Evolutionary conservation across 2,329 filamentous ascomycete species (phyloP).

Genomic region (Didymella exigua): DNA sequence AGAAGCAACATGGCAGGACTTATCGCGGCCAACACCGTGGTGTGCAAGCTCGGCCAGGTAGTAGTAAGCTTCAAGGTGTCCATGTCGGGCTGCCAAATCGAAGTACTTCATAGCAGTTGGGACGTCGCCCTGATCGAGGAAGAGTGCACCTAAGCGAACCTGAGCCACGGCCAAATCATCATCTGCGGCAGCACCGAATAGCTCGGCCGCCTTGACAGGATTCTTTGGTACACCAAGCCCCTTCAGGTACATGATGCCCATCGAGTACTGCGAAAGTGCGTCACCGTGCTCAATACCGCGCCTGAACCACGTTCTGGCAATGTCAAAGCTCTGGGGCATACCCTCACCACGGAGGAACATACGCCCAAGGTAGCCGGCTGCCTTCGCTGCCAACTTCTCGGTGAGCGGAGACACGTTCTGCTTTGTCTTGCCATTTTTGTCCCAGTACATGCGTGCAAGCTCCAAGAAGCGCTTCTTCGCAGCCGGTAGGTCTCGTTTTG

Average conservation of each 20-base stretch:
- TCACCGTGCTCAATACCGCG: constrained; percentile 78
- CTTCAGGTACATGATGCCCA: constrained; percentile 82
- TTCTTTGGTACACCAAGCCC: constrained; percentile 76
- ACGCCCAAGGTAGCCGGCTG: constrained; percentile 83
- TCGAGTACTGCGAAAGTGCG: constrained; percentile 79
- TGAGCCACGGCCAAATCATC: constrained; percentile 81
- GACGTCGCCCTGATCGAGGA: constrained; percentile 88
- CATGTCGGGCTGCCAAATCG: constrained; percentile 80
- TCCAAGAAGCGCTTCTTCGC: constrained; percentile 82
- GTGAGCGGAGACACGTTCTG: constrained; percentile 72
- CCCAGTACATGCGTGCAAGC: constrained; percentile 83
- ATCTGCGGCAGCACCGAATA: constrained; percentile 79
- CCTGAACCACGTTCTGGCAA: constrained; percentile 81
- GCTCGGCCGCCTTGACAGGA: constrained; percentile 71
- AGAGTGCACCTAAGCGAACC: constrained; percentile 80
- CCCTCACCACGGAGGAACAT: constrained; percentile 92
- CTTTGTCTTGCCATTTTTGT: constrained; percentile 73
- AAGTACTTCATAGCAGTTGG: constrained; percentile 82
- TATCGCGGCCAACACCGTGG: constrained; percentile 78
- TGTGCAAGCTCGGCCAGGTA: constrained; percentile 88
- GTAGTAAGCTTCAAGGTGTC: constrained; percentile 87
- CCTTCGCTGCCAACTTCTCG: constrained; percentile 80
- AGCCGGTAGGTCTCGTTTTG: constrained; percentile 73
- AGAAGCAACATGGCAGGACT: constrained; percentile 76
- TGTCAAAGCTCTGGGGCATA: constrained; percentile 75